These are phyloP conservation scores for Eutrema salsugineum DNA, from an alignment of 441 rosid species.

Conservation along the genomic window DNA sequence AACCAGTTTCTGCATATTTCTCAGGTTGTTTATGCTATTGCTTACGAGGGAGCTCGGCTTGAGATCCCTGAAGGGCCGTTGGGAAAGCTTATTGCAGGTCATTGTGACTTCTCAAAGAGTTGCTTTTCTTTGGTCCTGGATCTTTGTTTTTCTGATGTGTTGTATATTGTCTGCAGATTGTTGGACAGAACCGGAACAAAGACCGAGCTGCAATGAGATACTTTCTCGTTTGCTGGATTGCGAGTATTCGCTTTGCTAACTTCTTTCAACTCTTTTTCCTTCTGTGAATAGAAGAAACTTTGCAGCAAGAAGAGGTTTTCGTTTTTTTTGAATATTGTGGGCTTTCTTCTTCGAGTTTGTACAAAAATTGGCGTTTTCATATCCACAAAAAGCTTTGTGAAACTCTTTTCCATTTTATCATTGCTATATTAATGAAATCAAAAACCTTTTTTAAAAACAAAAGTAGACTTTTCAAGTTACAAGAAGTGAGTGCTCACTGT, in stretches of 20 bases:
- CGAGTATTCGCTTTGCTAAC: conserved; percentile 72
- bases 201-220: conserved; percentile 90
- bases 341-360: conserved; percentile 24
- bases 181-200: conserved; percentile 80
- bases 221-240: conserved; percentile 81
- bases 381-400: conserved; percentile 24
- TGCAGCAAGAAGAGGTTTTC: conserved; percentile 22
- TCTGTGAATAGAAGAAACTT: conserved; percentile 29
- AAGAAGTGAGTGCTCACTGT: not conserved
- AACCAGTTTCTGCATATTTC: not conserved
- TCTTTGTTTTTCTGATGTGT: not conserved
- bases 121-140: not conserved
- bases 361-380: conserved; percentile 20
- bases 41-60: conserved; percentile 85
- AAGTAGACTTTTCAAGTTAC: not conserved
- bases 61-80: conserved; percentile 89
- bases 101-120: not conserved
- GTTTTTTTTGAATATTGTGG: not conserved
- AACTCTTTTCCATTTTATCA: conserved; percentile 11
- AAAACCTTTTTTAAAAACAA: not conserved
- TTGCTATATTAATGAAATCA: conserved; percentile 12
- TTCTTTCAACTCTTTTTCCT: conserved; percentile 15
- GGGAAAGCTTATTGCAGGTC: conserved; percentile 89
- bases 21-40: conserved; percentile 93
- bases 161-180: conserved; percentile 51